Evolutionary conservation across 176 grass and related monocot species (phyloP).

Genomic region (Calamus simplicifolius): DNA sequence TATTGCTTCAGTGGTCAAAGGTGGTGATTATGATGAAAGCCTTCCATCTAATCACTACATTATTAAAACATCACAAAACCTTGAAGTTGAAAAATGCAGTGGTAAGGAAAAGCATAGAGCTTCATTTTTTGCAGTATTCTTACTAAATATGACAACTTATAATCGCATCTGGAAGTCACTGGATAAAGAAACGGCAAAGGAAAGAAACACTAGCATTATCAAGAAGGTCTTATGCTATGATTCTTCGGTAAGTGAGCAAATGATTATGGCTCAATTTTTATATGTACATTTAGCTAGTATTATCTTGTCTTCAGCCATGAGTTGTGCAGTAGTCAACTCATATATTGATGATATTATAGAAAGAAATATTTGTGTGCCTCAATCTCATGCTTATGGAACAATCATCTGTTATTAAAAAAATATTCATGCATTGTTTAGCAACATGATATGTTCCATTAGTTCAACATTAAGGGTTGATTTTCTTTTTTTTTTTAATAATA

Average conservation of each 20-base stretch:
- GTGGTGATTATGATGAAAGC: background rate
- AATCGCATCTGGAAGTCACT: slow-evolving; percentile 47
- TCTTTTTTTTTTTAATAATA: too few relatives aligned
- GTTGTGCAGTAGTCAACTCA: too few relatives aligned
- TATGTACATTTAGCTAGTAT: too few relatives aligned
- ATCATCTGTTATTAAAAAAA: too few relatives aligned
- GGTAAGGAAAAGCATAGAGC: background rate
- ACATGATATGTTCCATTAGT: too few relatives aligned
- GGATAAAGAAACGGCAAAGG: slow-evolving; percentile 26
- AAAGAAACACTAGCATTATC: slow-evolving; percentile 14
- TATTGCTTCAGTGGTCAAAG: slow-evolving; percentile 24
- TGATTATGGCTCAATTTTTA: too few relatives aligned
- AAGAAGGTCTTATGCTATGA: background rate
- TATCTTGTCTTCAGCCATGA: too few relatives aligned
- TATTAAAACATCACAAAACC: slow-evolving; percentile 23
- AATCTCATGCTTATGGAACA: too few relatives aligned
- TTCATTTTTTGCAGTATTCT: slow-evolving; percentile 16
- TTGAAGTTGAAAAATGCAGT: background rate
- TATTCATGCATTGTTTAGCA: too few relatives aligned
- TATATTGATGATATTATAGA: too few relatives aligned
- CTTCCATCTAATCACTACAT: slow-evolving; percentile 14
- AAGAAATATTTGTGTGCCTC: too few relatives aligned
- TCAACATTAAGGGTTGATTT: too few relatives aligned
- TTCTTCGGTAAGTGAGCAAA: slow-evolving; percentile 17
- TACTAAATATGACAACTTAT: slow-evolving; percentile 45